Conservation (phyloP, 495 filamentous ascomycete genomes). For the Chaetomium cochliodes region DNA sequence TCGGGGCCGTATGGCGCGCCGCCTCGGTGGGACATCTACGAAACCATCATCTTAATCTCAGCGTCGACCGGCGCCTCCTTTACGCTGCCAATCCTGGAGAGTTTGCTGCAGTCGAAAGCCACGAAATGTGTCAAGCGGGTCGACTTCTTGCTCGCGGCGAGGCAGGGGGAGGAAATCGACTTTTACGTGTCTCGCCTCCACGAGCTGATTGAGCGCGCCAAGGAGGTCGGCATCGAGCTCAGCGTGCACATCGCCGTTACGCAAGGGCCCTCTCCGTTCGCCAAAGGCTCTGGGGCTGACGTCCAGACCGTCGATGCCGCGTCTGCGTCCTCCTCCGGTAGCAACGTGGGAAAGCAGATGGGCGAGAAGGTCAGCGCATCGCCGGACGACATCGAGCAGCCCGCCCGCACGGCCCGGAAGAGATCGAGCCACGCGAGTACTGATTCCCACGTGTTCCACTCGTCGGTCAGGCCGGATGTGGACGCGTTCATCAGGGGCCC, state of each 20-base stretch:
- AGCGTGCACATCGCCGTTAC: slow-evolving; percentile 57
- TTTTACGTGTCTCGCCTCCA: slow-evolving; percentile 67
- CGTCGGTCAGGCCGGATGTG: slow-evolving; percentile 44
- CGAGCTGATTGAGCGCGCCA: slow-evolving; percentile 55
- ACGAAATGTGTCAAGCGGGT: slow-evolving; percentile 61
- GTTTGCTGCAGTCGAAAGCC: slow-evolving; percentile 44
- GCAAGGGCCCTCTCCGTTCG: slow-evolving; percentile 32
- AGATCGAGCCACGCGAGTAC: slow-evolving; percentile 34
- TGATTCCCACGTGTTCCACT: slow-evolving; percentile 44
- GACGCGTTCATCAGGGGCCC: slow-evolving; percentile 45
- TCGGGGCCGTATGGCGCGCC: slow-evolving; percentile 59
- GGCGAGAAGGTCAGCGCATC: slow-evolving; percentile 30
- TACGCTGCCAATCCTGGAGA: slow-evolving; percentile 56
- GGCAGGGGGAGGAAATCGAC: slow-evolving; percentile 61
- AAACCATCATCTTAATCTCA: slow-evolving; percentile 58
- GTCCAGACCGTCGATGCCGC: slow-evolving; percentile 3
- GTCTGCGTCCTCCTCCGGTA: slow-evolving; percentile 26
- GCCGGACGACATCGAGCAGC: slow-evolving; percentile 30
- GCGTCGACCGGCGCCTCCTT: slow-evolving; percentile 59
- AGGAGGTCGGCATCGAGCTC: slow-evolving; percentile 47
- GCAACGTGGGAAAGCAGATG: slow-evolving; percentile 18
- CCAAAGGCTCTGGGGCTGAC: background rate
- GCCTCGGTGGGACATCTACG: slow-evolving; percentile 57
- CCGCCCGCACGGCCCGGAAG: slow-evolving; percentile 30
- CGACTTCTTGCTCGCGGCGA: slow-evolving; percentile 72